A percentile compares a stretch with the other conserved stretches of the same genome.
Conservation (phyloP, 108 stramenopile genomes). For the Asterionellopsis glacialis region DNA sequence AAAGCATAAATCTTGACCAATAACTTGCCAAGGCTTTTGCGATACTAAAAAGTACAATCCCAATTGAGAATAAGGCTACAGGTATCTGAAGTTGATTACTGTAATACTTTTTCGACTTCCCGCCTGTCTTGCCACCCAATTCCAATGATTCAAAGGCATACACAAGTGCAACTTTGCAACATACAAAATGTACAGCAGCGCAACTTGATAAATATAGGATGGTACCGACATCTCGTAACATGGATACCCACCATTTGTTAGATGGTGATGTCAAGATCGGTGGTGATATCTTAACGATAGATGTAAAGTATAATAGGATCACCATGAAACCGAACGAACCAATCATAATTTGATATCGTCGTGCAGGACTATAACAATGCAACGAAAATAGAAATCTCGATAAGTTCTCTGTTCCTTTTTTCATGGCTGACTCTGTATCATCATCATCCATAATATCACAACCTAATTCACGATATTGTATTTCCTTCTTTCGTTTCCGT, state of each 20-base stretch:
- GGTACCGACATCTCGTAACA: constrained; percentile 8
- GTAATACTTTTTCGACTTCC: constrained; percentile 35
- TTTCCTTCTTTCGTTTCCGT: constrained; percentile 7
- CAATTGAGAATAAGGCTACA: constrained; percentile 17
- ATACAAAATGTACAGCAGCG: constrained; percentile 28
- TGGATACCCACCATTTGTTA: background rate
- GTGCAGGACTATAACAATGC: constrained; percentile 2
- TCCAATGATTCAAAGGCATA: constrained; percentile 45
- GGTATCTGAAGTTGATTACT: constrained; percentile 27
- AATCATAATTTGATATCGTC: constrained; percentile 7
- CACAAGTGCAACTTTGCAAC: constrained; percentile 38
- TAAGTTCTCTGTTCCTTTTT: constrained; percentile 4
- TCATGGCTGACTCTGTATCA: background rate
- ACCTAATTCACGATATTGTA: background rate
- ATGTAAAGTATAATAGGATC: background rate
- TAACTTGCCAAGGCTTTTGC: constrained; percentile 10
- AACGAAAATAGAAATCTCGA: constrained; percentile 19
- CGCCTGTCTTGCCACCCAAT: constrained; percentile 39
- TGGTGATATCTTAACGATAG: background rate
- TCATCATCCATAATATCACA: background rate
- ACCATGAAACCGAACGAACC: constrained; percentile 4
- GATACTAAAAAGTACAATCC: constrained; percentile 18
- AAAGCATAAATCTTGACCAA: constrained; percentile 10
- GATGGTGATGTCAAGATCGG: background rate
- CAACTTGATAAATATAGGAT: constrained; percentile 21